Evolutionary conservation across 2,329 filamentous ascomycete species (phyloP).

Genomic region (Berkeleyomyces rouxiae): DNA sequence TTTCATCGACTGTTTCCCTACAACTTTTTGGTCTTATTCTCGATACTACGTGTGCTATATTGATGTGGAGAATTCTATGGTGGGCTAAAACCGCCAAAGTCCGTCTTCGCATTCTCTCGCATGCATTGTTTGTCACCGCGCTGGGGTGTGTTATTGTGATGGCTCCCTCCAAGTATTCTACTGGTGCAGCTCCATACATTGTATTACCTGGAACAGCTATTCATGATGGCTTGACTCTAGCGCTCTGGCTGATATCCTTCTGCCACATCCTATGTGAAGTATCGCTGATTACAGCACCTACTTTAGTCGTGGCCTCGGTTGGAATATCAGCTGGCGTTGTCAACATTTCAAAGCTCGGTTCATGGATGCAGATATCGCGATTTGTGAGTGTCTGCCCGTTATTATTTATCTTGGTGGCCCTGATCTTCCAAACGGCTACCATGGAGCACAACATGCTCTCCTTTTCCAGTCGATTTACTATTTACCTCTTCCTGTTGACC

Average conservation of each 20-base stretch:
- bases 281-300: conserved; percentile 15
- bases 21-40: conserved; percentile 30
- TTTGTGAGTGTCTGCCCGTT: conserved; percentile 16
- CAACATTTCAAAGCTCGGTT: conserved; percentile 14
- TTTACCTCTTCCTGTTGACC: conserved; percentile 21
- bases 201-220: conserved; percentile 16
- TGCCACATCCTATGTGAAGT: conserved; percentile 31
- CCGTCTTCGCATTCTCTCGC: conserved; percentile 29
- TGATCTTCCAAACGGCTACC: conserved; percentile 5
- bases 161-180: conserved; percentile 5
- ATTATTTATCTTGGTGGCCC: conserved; percentile 18
- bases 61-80: conserved; percentile 34
- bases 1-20: conserved; percentile 22
- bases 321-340: conserved; percentile 11
- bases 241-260: conserved; percentile 28
- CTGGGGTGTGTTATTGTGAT: conserved; percentile 5
- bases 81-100: conserved; percentile 33
- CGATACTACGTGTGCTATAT: conserved; percentile 30
- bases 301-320: conserved; percentile 3
- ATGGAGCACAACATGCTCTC: conserved; percentile 6
- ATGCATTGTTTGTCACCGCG: conserved; percentile 22
- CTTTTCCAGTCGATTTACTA: conserved; percentile 5
- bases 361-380: conserved; percentile 16
- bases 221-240: conserved; percentile 30
- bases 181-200: conserved; percentile 2